These are phyloP conservation scores for Saxispiralis lemnorum DNA, from an alignment of 495 filamentous ascomycete genomes.

Conservation along the genomic window DNA sequence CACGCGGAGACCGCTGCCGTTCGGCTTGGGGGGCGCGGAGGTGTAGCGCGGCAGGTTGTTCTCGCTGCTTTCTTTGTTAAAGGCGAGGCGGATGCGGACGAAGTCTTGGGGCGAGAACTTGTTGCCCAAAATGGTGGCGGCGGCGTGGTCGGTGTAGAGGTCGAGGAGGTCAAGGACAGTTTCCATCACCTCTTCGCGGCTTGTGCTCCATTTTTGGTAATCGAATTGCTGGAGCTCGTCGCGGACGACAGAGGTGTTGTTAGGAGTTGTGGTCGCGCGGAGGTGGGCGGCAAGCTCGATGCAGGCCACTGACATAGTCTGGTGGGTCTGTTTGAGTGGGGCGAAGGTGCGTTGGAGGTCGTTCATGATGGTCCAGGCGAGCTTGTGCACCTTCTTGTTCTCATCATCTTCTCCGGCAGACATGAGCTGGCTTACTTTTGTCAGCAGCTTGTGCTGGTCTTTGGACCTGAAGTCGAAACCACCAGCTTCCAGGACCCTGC, in stretches of 20 bases:
- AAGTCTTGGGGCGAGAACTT: conserved; percentile 54
- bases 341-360: conserved; percentile 87
- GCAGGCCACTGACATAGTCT: conserved; percentile 63
- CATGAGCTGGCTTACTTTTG: conserved; percentile 49
- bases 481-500: conserved; percentile 82
- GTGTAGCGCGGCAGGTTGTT: conserved; percentile 38
- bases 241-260: conserved; percentile 21
- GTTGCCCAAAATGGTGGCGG: conserved; percentile 53
- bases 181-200: conserved; percentile 57
- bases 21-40: conserved; percentile 15
- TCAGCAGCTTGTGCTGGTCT: conserved; percentile 64
- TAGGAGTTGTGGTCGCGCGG: conserved; percentile 28
- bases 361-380: conserved; percentile 44
- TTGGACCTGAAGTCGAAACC: conserved; percentile 89
- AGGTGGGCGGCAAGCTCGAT: conserved; percentile 63
- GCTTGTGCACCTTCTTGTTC: conserved; percentile 29
- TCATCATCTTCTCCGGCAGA: conserved; percentile 15
- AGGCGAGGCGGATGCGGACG: conserved; percentile 63
- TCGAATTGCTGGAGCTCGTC: conserved; percentile 25
- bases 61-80: conserved; percentile 57
- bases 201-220: conserved; percentile 41
- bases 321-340: conserved; percentile 69
- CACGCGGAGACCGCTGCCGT: conserved; percentile 17
- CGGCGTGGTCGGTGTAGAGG: conserved; percentile 65
- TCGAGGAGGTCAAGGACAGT: conserved; percentile 74